Evolutionary conservation across 78 protist genomes (phyloP).

Genomic region (Dictyostelium purpureum): DNA sequence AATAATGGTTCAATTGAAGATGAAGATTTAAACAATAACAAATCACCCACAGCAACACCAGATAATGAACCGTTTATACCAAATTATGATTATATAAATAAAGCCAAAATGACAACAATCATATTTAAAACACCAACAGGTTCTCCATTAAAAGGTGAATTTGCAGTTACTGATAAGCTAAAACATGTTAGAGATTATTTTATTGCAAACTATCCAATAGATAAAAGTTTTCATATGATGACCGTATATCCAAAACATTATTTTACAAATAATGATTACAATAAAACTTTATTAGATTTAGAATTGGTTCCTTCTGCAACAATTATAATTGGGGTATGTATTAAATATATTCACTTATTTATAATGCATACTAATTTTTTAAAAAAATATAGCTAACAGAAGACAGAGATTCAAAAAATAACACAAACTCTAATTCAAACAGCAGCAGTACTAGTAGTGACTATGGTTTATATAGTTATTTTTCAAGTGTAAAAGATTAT

Average conservation of each 20-base stretch:
- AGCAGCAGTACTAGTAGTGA: not conserved
- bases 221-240: conserved; percentile 15
- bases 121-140: conserved; percentile 9
- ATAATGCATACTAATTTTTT: not conserved
- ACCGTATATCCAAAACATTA: conserved; percentile 10
- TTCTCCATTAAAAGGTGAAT: not conserved
- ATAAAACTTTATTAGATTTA: not conserved
- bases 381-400: too few relatives aligned
- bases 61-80: not conserved
- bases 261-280: not conserved
- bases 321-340: not conserved
- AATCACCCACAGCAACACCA: not conserved
- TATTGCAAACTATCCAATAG: not conserved
- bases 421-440: not conserved
- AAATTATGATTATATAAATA: not conserved
- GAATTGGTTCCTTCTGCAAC: conserved; percentile 44
- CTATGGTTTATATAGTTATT: not conserved
- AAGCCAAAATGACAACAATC: not conserved
- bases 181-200: not conserved
- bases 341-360: not conserved
- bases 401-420: too few relatives aligned
- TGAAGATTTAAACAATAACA: too few relatives aligned
- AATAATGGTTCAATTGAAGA: too few relatives aligned
- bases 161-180: not conserved
- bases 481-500: conserved; percentile 2